Conservation (phyloP, 805 yeast genomes). For the Clavispora santaluciae region DNA sequence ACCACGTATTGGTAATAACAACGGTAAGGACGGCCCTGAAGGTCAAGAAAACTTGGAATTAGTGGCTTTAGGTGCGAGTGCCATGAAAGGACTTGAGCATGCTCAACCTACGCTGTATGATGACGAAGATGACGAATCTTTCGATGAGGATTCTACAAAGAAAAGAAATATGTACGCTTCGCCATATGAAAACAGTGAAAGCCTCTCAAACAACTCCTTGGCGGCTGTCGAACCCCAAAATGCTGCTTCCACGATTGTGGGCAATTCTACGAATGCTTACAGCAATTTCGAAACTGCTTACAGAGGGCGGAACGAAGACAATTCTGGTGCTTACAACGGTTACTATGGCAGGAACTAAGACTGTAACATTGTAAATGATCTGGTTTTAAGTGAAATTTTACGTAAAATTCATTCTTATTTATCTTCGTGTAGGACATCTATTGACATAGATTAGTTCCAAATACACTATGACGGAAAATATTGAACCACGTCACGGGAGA, state of each 20-base stretch:
- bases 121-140: slow-evolving; percentile 28
- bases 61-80: slow-evolving; percentile 68
- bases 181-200: slow-evolving; percentile 10
- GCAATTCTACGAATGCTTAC: slow-evolving; percentile 31
- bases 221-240: slow-evolving; percentile 35
- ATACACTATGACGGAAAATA: slow-evolving; percentile 46
- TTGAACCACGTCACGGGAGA: slow-evolving; percentile 50
- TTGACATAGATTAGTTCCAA: slow-evolving; percentile 25
- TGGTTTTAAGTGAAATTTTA: not conserved
- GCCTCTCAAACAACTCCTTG: slow-evolving; percentile 9
- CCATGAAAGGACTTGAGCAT: slow-evolving; percentile 57
- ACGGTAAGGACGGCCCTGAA: slow-evolving; percentile 21
- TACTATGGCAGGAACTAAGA: slow-evolving; percentile 5
- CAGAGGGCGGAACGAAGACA: slow-evolving; percentile 7
- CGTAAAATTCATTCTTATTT: not conserved
- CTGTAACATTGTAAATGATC: not conserved
- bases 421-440: not conserved
- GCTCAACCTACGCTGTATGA: slow-evolving; percentile 17
- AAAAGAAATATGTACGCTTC: slow-evolving; percentile 7
- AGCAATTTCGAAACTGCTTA: slow-evolving; percentile 19
- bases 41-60: slow-evolving; percentile 52
- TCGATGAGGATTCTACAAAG: slow-evolving; percentile 22
- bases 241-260: slow-evolving; percentile 39
- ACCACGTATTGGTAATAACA: slow-evolving; percentile 48
- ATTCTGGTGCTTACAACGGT: slow-evolving; percentile 6